phyloP scores from a whole-genome alignment of 2,329 filamentous ascomycete species.

The Beauveria bassiana region DNA sequence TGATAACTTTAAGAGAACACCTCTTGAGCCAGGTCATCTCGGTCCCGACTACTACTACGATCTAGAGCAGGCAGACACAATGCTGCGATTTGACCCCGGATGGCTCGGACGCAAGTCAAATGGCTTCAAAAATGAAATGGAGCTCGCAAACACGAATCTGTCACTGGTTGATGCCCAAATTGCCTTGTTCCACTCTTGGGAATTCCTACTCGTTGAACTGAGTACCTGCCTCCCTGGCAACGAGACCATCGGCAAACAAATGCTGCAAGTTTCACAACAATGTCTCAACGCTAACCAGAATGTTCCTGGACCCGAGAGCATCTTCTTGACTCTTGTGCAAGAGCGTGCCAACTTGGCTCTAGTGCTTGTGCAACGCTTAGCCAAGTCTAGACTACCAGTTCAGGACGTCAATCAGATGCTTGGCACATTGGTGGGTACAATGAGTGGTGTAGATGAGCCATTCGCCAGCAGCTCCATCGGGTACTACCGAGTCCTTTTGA shows the following conservation, averaged over 20 bases:
- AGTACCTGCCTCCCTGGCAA: conserved; percentile 53
- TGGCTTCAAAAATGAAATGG: conserved; percentile 77
- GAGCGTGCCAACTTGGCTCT: conserved; percentile 74
- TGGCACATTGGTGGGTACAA: conserved; percentile 41
- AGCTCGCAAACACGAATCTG: conserved; percentile 80
- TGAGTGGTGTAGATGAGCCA: conserved; percentile 46
- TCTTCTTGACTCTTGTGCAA: conserved; percentile 74
- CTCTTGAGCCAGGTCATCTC: conserved; percentile 55
- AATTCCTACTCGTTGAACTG: conserved; percentile 77
- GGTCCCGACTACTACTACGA: conserved; percentile 82
- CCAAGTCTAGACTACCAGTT: conserved; percentile 45
- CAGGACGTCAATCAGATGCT: conserved; percentile 46
- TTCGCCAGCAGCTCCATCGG: conserved; percentile 45
- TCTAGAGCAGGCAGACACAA: conserved; percentile 61
- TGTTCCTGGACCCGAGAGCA: conserved; percentile 63
- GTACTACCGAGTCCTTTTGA: conserved; percentile 79
- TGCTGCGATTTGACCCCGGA: conserved; percentile 68
- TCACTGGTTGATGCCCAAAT: conserved; percentile 90
- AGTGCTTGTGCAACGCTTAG: conserved; percentile 71
- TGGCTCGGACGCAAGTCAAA: conserved; percentile 64
- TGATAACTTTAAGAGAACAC: conserved; percentile 72
- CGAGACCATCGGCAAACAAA: conserved; percentile 54
- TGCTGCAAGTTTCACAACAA: conserved; percentile 67
- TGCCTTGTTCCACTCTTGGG: conserved; percentile 80
- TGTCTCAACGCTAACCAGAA: conserved; percentile 73